phyloP scores from a whole-genome alignment of 176 grass and related monocot species.

The Oryza glumipatula region DNA sequence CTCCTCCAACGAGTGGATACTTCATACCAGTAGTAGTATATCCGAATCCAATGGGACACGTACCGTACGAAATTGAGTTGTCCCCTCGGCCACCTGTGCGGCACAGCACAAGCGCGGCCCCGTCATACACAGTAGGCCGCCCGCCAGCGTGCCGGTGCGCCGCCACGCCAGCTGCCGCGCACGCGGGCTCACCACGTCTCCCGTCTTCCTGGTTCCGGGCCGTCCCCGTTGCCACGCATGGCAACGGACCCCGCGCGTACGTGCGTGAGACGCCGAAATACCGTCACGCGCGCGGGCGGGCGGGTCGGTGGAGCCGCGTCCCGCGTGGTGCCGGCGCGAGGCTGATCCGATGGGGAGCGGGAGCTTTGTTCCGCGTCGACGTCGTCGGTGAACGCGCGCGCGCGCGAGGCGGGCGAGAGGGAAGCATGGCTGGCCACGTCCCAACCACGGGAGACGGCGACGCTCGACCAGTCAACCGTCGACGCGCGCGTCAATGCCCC shows the following conservation, averaged over 20 bases:
- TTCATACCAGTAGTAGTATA: too few relatives aligned
- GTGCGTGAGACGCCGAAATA: not conserved
- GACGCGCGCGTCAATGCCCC: not conserved
- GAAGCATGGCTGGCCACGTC: not conserved
- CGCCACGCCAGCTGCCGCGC: not conserved
- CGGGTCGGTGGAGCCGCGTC: too few relatives aligned
- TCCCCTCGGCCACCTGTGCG: not conserved
- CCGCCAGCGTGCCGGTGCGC: not conserved
- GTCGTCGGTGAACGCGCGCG: not conserved
- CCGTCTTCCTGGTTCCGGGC: too few relatives aligned
- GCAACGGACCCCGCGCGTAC: too few relatives aligned
- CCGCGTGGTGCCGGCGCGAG: too few relatives aligned
- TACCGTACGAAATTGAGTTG: not conserved
- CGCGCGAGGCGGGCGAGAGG: not conserved
- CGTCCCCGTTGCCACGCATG: too few relatives aligned
- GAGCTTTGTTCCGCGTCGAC: not conserved
- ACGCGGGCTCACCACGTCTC: not conserved
- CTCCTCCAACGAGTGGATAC: too few relatives aligned
- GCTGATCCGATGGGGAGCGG: too few relatives aligned
- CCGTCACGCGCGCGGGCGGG: not conserved
- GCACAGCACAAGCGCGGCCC: not conserved
- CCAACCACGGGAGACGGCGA: constrained; percentile 2
- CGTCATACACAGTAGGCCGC: not conserved
- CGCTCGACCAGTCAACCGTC: not conserved
- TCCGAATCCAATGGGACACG: too few relatives aligned